phyloP scores from a whole-genome alignment of 805 yeast genomes.

The Candida yuanshanica region DNA sequence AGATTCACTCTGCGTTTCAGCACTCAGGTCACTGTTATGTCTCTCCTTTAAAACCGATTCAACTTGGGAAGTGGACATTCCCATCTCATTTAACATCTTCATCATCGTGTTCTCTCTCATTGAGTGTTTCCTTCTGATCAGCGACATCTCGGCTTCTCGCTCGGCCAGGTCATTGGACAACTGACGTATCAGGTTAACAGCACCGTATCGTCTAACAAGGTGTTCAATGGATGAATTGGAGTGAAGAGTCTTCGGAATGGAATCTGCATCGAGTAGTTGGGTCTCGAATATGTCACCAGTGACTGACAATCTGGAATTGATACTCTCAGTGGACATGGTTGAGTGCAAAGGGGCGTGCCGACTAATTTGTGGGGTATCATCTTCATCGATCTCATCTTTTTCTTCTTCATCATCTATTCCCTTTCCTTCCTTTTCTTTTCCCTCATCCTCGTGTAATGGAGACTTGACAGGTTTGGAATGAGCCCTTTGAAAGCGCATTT shows the following conservation, averaged over 20 bases:
- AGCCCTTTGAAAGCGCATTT: neutral
- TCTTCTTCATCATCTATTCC: neutral
- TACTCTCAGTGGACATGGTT: neutral
- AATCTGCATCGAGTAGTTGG: conserved; percentile 4
- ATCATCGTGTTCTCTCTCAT: conserved; percentile 30
- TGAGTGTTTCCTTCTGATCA: conserved; percentile 30
- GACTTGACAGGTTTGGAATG: neutral
- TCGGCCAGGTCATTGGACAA: conserved; percentile 42
- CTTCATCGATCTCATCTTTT: neutral
- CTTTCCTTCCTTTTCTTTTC: too few relatives aligned
- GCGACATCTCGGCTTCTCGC: conserved; percentile 40
- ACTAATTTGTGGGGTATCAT: neutral
- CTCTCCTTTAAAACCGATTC: conserved; percentile 26
- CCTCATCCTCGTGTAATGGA: neutral
- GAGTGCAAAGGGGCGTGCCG: conserved; percentile 7
- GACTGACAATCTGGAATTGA: neutral
- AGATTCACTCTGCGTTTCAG: conserved; percentile 1
- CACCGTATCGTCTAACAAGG: conserved; percentile 29
- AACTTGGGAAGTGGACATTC: conserved; percentile 31
- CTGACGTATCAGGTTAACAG: conserved; percentile 36
- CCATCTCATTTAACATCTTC: conserved; percentile 31
- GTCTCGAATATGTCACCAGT: conserved; percentile 8
- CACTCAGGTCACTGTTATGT: conserved; percentile 4
- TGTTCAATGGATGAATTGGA: conserved; percentile 28
- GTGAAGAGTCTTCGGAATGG: conserved; percentile 32